Conservation (phyloP, 148 eudicot species). For the Tetragonia tetragonoides region DNA sequence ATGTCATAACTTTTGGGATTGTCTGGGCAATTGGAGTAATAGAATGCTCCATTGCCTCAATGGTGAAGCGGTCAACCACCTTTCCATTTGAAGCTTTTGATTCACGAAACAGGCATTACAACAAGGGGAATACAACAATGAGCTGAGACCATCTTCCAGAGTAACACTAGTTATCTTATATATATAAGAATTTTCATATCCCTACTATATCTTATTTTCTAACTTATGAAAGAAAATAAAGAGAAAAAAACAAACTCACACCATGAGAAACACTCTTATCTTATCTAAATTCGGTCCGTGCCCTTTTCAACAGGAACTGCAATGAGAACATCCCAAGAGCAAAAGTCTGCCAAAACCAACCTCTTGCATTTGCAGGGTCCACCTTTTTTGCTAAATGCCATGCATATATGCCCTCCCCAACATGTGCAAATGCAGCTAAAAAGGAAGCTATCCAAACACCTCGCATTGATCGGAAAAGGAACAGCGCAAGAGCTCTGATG, state of each 20-base stretch:
- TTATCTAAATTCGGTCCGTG: constrained; percentile 2
- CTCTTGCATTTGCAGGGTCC: constrained; percentile 70
- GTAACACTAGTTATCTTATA: no score
- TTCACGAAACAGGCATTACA: no score
- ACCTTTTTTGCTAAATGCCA: constrained; percentile 66
- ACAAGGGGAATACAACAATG: background rate
- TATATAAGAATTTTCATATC: no score
- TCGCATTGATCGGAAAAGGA: constrained; percentile 48
- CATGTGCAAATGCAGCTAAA: constrained; percentile 42
- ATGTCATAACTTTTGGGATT: no score
- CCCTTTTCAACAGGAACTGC: constrained; percentile 62
- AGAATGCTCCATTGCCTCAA: no score
- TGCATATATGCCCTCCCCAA: constrained; percentile 68
- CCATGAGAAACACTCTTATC: background rate
- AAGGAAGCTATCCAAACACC: constrained; percentile 32
- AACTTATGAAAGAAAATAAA: no score
- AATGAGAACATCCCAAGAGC: constrained; percentile 59
- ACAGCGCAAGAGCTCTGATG: constrained; percentile 43
- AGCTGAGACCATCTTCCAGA: background rate
- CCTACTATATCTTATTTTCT: background rate
- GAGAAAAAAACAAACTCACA: background rate
- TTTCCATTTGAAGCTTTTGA: no score
- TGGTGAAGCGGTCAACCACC: no score
- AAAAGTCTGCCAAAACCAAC: constrained; percentile 81
- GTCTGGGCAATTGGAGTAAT: no score